phyloP scores from a whole-genome alignment of 352 stramenopile genomes.

The Salisapilia sapeloensis region DNA sequence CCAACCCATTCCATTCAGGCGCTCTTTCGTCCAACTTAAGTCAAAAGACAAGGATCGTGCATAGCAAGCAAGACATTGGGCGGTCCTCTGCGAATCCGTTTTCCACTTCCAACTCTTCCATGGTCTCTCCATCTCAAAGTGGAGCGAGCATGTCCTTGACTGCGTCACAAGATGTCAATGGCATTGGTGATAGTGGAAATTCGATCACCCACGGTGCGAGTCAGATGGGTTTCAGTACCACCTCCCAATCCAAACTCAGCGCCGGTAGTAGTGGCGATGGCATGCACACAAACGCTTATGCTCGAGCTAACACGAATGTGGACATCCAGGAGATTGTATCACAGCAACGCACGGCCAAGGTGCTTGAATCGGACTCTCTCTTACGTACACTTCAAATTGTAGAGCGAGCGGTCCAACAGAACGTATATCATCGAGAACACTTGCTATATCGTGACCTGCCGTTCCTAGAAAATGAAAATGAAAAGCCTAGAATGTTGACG shows the following conservation, averaged over 20 bases:
- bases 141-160: slow-evolving; percentile 25
- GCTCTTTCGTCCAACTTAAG: slow-evolving; percentile 1
- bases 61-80: slow-evolving; percentile 4
- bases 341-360: slow-evolving; percentile 37
- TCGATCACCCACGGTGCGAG: slow-evolving; percentile 21
- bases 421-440: slow-evolving; percentile 74
- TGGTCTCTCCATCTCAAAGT: slow-evolving; percentile 18
- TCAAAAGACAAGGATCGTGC: slow-evolving; percentile 7
- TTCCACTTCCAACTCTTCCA: too few species aligned
- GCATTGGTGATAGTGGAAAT: slow-evolving; percentile 16
- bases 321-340: slow-evolving; percentile 57
- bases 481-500: not conserved
- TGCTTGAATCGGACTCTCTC: slow-evolving; percentile 40
- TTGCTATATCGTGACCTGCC: slow-evolving; percentile 74
- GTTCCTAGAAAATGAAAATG: slow-evolving; percentile 1
- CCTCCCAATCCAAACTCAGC: slow-evolving; percentile 23
- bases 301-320: slow-evolving; percentile 50
- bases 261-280: slow-evolving; percentile 17
- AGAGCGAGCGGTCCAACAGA: slow-evolving; percentile 79
- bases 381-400: slow-evolving; percentile 43
- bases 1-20: slow-evolving; percentile 1
- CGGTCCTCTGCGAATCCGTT: slow-evolving; percentile 26
- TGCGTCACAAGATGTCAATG: slow-evolving; percentile 23
- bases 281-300: slow-evolving; percentile 34
- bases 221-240: slow-evolving; percentile 17